These are phyloP conservation scores for Saccharomycopsis javanensis DNA, from an alignment of 805 yeast species.

Conservation along the genomic window DNA sequence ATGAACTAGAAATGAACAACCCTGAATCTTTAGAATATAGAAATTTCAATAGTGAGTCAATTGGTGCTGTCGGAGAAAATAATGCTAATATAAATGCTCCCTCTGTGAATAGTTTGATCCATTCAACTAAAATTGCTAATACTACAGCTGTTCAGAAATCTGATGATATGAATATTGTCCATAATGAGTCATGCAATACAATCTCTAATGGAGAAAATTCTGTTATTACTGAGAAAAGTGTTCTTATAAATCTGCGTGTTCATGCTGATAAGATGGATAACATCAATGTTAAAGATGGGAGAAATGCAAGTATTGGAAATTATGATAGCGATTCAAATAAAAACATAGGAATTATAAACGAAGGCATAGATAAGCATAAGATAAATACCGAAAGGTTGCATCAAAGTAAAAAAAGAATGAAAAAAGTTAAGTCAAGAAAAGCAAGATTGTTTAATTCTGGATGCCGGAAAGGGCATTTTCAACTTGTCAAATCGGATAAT, in stretches of 20 bases:
- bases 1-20: background rate
- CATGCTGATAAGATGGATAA: background rate
- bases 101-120: too few relatives aligned
- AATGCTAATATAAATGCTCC: background rate
- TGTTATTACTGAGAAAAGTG: background rate
- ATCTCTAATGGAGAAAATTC: background rate
- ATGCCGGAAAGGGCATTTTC: background rate
- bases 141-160: background rate
- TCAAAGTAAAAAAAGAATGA: background rate
- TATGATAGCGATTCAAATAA: background rate
- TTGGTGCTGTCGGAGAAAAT: background rate
- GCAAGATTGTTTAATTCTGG: background rate
- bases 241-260: background rate
- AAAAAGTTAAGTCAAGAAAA: background rate
- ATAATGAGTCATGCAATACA: background rate
- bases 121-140: background rate
- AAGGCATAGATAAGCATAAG: too few relatives aligned
- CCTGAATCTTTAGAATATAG: background rate
- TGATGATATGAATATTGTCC: background rate
- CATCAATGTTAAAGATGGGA: background rate
- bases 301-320: too few relatives aligned
- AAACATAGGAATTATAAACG: background rate
- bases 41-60: background rate
- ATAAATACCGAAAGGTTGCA: too few relatives aligned
- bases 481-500: background rate